Conservation (phyloP, 768 basidiomycete species). For the Candolleomyces aberdarensis region DNA sequence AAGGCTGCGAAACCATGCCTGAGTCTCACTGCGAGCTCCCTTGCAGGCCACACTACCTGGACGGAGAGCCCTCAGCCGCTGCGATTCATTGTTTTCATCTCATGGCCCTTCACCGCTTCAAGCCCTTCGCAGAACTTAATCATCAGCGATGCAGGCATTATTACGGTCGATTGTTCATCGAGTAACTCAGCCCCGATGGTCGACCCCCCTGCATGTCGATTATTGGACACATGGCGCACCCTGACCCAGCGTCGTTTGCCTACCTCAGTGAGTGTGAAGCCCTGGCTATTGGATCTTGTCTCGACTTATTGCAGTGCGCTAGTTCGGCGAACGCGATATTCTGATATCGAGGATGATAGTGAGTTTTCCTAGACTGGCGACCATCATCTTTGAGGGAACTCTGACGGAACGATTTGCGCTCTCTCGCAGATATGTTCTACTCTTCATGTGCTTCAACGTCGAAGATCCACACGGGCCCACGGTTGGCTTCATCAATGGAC, state of each 20-base stretch:
- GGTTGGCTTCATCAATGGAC: constrained; percentile 79
- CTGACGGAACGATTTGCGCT: neutral
- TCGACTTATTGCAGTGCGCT: constrained; percentile 50
- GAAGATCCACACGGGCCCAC: constrained; percentile 78
- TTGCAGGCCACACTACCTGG: neutral
- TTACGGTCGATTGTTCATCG: constrained; percentile 48
- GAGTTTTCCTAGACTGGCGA: constrained; percentile 14
- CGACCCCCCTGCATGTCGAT: constrained; percentile 36
- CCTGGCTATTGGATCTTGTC: neutral
- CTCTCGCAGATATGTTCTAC: constrained; percentile 65
- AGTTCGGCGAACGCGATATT: constrained; percentile 84
- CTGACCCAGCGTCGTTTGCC: constrained; percentile 79
- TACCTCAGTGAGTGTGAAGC: constrained; percentile 58
- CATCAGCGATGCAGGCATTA: constrained; percentile 92
- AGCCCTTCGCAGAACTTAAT: constrained; percentile 82
- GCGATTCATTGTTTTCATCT: constrained; percentile 86
- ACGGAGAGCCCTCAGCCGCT: constrained; percentile 66
- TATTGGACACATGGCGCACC: constrained; percentile 69
- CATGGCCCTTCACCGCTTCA: constrained; percentile 75
- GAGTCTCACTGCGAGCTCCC: constrained; percentile 68
- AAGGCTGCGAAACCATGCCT: constrained; percentile 82
- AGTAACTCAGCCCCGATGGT: too few species aligned
- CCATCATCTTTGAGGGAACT: too few species aligned
- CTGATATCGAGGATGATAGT: constrained; percentile 75
- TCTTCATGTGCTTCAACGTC: constrained; percentile 89